Evolutionary conservation across 2,329 filamentous ascomycete species (phyloP), one percentile per base, ranked within the genome.

Genomic region (Nemania abortiva): DNA sequence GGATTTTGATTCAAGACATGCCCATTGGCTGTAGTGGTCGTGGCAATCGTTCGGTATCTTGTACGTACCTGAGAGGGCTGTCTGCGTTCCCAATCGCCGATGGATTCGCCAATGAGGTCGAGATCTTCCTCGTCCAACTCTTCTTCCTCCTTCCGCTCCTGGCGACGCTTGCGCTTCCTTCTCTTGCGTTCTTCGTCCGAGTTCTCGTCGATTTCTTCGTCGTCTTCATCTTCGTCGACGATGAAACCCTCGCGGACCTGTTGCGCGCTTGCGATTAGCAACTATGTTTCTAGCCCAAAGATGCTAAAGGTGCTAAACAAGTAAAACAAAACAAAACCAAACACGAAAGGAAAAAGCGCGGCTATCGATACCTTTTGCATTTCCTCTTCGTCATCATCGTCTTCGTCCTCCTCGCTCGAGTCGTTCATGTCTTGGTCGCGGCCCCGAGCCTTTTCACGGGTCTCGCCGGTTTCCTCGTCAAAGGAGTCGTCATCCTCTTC

Each of bases 241-340:
- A 99, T 98, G 82, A 98, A 99, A 29, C 95, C 95, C 84, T 97
- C 94, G 61, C 92, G 92, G 73, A 97, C 88, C 94, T 97, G 76
- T 27, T 11, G 45, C 34, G 55, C 31, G 72, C 67, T 68, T 20
- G 45, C 15, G 76, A 69, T 74, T 62, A 75, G 68, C 39, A 31
- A 64, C 27, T 6, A 34, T 20, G 10, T 3, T 39, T 20, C 6
- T 11, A 13, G 31, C 31, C 31, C 4, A 9, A 34, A 34, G 5
- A 34, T 34, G 31, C 4, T 15, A 42, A 11, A 42, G 10, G 31
- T 34, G 5, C 31, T 10, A 34, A 34, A 10, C 31, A 5, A 34
- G 6, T 5, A 34, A 6, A 34, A 34, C 31, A 34, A 10, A 34
- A 34, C 31, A 34, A 34, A 10, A 34, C 31, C 5, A 6, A 42